Evolutionary conservation across 345 rosid genomes (phyloP).

Genomic region (Sisymbrium irio): DNA sequence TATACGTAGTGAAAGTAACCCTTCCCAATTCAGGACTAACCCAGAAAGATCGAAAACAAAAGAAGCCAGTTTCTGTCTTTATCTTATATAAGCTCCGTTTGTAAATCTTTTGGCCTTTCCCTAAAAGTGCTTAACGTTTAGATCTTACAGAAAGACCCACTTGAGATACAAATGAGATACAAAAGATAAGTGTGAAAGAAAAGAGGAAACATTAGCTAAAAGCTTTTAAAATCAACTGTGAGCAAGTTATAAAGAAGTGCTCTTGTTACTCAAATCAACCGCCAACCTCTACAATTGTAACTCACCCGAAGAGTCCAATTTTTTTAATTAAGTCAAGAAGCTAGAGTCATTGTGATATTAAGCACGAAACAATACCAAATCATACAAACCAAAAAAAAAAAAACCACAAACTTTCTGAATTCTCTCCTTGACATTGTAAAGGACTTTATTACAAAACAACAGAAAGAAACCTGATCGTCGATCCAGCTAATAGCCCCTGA

Average conservation of each 20-base stretch:
- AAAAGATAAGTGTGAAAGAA: too few species aligned
- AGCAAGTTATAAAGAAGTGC: too few species aligned
- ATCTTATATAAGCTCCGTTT: not conserved
- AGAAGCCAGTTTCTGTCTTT: not conserved
- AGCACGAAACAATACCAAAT: not conserved
- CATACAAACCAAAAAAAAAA: not conserved
- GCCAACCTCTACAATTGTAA: not conserved
- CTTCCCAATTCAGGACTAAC: too few species aligned
- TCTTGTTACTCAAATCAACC: too few species aligned
- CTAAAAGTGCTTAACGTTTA: not conserved
- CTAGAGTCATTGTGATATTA: not conserved
- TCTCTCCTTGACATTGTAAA: not conserved
- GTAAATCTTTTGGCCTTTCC: not conserved
- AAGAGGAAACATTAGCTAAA: not conserved
- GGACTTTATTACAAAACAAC: conserved; percentile 9
- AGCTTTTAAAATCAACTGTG: not conserved
- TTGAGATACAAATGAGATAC: too few species aligned
- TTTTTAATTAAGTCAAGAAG: not conserved
- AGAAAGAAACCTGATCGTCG: not conserved
- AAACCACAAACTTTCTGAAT: not conserved
- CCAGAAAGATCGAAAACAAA: not conserved
- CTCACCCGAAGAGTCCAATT: not conserved
- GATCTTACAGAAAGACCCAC: not conserved
- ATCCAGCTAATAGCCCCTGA: conserved; percentile 11
- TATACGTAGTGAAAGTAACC: too few species aligned